A percentile compares a stretch with the other conserved stretches of the same genome.
phyloP scores from a whole-genome alignment of 805 yeast species.

The Spathaspora hagerdaliae region DNA sequence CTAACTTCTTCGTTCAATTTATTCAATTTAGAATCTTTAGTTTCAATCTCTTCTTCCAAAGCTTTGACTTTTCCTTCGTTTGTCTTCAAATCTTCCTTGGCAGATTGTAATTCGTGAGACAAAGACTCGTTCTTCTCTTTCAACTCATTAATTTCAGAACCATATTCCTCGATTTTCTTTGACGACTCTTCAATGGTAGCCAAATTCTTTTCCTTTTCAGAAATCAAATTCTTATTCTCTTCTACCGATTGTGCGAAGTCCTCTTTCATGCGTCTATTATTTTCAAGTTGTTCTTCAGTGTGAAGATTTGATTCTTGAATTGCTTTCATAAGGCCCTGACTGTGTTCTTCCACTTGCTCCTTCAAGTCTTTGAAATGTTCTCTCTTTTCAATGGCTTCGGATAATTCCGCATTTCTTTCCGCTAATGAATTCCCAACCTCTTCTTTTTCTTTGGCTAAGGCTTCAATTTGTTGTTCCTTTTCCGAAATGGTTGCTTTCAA shows the following conservation, averaged over 20 bases:
- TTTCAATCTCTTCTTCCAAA: not conserved
- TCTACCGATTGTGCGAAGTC: not conserved
- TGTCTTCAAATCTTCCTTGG: not conserved
- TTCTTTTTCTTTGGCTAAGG: not conserved
- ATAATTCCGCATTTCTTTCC: not conserved
- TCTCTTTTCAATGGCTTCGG: not conserved
- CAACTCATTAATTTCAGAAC: not conserved
- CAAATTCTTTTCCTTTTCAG: not conserved
- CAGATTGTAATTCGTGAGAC: not conserved
- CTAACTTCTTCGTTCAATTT: not conserved
- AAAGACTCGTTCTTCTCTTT: not conserved
- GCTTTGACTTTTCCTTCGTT: not conserved
- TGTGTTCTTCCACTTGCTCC: not conserved
- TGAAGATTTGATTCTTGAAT: not conserved
- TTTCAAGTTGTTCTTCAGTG: not conserved
- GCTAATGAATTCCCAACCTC: not conserved
- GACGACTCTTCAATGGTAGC: not conserved
- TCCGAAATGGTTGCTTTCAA: no score
- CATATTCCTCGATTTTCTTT: not conserved
- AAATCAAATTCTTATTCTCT: not conserved
- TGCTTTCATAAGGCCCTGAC: not conserved
- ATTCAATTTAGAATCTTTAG: not conserved
- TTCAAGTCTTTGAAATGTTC: not conserved
- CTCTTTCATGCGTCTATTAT: not conserved
- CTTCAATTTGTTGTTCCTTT: not conserved